Evolutionary conservation across 352 stramenopile species (phyloP).

Genomic region (Phytophthora palmivora): DNA sequence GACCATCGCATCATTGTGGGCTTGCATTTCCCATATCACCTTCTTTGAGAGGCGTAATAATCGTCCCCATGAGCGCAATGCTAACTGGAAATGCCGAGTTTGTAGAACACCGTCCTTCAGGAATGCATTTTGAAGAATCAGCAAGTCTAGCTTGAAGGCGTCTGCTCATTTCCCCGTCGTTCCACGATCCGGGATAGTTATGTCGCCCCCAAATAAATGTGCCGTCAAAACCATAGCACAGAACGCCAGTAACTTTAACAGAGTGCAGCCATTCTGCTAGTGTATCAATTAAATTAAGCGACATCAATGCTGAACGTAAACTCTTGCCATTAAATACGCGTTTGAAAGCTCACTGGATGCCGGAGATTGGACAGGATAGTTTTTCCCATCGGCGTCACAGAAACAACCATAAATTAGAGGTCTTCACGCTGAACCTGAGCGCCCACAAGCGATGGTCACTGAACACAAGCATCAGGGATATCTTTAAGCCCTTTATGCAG

Average conservation of each 20-base stretch:
- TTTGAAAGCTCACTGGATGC: no score
- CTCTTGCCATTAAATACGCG: no score
- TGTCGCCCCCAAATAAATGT: conserved; percentile 11
- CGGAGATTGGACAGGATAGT: no score
- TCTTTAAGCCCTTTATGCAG: no score
- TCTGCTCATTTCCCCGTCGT: conserved; percentile 6
- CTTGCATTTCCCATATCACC: conserved; percentile 5
- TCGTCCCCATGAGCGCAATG: not conserved
- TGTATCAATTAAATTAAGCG: no score
- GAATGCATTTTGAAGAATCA: not conserved
- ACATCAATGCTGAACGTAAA: no score
- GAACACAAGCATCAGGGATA: no score
- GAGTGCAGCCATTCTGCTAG: conserved; percentile 4
- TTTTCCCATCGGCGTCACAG: no score
- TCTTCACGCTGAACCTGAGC: no score
- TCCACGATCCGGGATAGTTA: conserved; percentile 13
- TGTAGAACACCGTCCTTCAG: not conserved
- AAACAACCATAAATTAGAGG: no score
- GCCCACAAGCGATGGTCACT: no score
- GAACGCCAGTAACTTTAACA: conserved; percentile 5
- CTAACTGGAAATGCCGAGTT: conserved; percentile 14
- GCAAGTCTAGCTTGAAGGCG: conserved; percentile 1
- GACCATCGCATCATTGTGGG: no score
- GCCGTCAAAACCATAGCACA: conserved; percentile 11
- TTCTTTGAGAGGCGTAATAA: conserved; percentile 3